phyloP scores from a whole-genome alignment of 2,329 filamentous ascomycete species.

The Aureobasidium sp. region DNA sequence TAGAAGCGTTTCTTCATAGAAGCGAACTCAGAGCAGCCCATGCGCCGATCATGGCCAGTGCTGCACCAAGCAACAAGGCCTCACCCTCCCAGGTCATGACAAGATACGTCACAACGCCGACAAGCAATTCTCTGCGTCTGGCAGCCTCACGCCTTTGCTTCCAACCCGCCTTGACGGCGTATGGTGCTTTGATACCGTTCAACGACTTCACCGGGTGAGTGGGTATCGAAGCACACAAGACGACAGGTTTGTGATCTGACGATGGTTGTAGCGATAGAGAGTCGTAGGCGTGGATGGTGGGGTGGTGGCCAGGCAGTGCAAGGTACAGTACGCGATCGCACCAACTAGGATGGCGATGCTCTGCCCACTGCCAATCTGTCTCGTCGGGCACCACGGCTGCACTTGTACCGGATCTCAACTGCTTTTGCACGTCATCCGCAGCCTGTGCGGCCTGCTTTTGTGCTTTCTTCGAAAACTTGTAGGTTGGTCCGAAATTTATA shows the following conservation, averaged over 20 bases:
- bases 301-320: constrained; percentile 37
- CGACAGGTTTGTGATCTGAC: constrained; percentile 83
- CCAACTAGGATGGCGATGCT: constrained; percentile 83
- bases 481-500: constrained; percentile 80
- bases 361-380: constrained; percentile 61
- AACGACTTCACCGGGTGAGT: constrained; percentile 26
- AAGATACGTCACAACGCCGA: constrained; percentile 51
- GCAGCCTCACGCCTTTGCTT: constrained; percentile 43
- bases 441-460: constrained; percentile 22
- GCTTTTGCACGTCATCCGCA: constrained; percentile 9
- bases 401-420: constrained; percentile 8
- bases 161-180: constrained; percentile 50
- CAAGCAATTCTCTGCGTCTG: constrained; percentile 48
- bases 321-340: constrained; percentile 84
- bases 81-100: constrained; percentile 39
- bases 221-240: constrained; percentile 59
- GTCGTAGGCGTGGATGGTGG: constrained; percentile 56
- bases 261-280: constrained; percentile 70
- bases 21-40: constrained; percentile 21
- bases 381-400: constrained; percentile 19
- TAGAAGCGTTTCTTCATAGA: not conserved
- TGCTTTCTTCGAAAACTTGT: constrained; percentile 63
- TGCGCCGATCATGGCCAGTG: constrained; percentile 24
- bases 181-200: constrained; percentile 33
- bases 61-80: constrained; percentile 26